Base-by-base conservation (phyloP, 1,139 yeast genomes). In the Nakaseomyces sp. region DNA sequence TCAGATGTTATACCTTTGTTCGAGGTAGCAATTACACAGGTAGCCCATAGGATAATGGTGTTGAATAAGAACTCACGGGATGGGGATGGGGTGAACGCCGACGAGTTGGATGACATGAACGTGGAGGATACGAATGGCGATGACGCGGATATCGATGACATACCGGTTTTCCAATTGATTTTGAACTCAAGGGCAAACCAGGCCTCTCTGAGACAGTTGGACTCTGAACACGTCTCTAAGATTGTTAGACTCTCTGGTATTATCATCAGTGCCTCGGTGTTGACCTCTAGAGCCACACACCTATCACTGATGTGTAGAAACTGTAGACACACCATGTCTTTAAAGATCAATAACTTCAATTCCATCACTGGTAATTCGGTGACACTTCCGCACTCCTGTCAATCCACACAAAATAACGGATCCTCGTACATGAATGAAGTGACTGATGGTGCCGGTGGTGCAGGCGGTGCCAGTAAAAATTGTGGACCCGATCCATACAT, bases 401-500 rank as follows among this genome's bases (percentile, higher is more conserved):
- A 67, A 29, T 56, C 64, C 2, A 45, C 50, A 15, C 43, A 45
- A 7, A 47, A 45, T 22, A 54, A 49, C 30, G 52, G 47, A 16
- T 45, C 50, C 12, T 37, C 43, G 25, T 50, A 37, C 10, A 37
- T 41, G 66, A 70, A 50, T 58, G 43, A 45, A 5, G 10, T 10
- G 29, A 43, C 39, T 41, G 53, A 41, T 4, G 43, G 48, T 25
- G 44, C 46, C 13, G 46, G 48, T 12, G 58, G 51, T 32, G 54
- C 46, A 17, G 55, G 67, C 44, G 66, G 75, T 15, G 73, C 77
- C 40, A 74, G 72, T 50, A 79, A 78, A 43, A 75, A 77, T 51
- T 88, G 97, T 66, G 95, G 95, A 3, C 75, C 81, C 16, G 96
- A 91, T 55, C 98, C 99, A 1, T 93, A 88, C 57, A 78, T 86